Conservation (phyloP, 371 early-diverging fungal genomes). For the Mucor velutinosus region DNA sequence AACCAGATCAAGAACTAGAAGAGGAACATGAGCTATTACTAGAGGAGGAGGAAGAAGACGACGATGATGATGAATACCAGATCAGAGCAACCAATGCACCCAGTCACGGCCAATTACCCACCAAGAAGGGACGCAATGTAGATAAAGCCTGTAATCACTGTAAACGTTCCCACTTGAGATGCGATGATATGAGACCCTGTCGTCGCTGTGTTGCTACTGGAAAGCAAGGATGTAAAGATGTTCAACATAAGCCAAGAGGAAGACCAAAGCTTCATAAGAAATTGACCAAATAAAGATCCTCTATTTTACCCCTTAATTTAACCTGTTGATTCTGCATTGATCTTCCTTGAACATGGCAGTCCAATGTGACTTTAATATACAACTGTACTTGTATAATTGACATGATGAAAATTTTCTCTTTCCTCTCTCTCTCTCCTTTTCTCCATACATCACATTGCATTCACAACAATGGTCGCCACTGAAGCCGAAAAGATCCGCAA, state of each 20-base stretch:
- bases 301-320: background rate
- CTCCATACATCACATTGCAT: background rate
- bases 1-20: conserved; percentile 13
- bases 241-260: conserved; percentile 48
- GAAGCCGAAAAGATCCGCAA: conserved; percentile 59
- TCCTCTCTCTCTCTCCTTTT: background rate
- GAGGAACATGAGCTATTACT: background rate
- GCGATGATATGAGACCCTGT: conserved; percentile 47
- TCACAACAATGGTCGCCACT: conserved; percentile 14
- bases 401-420: conserved; percentile 5
- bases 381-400: background rate
- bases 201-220: conserved; percentile 45
- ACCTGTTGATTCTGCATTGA: background rate
- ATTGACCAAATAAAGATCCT: background rate
- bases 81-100: background rate
- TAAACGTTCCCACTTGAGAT: conserved; percentile 47
- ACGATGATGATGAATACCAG: conserved; percentile 28
- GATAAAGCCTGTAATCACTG: conserved; percentile 52
- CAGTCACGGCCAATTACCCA: background rate
- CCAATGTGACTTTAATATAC: conserved; percentile 1
- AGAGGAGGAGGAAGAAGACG: conserved; percentile 23
- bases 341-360: background rate
- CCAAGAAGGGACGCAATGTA: conserved; percentile 41
- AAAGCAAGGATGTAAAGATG: conserved; percentile 49
- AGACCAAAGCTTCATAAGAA: conserved; percentile 24